Evolutionary conservation across 1,284 basidiomycete genomes (phyloP), one percentile per base, ranked within the genome.

Genomic region (Cutaneotrichosporon cavernicola): DNA sequence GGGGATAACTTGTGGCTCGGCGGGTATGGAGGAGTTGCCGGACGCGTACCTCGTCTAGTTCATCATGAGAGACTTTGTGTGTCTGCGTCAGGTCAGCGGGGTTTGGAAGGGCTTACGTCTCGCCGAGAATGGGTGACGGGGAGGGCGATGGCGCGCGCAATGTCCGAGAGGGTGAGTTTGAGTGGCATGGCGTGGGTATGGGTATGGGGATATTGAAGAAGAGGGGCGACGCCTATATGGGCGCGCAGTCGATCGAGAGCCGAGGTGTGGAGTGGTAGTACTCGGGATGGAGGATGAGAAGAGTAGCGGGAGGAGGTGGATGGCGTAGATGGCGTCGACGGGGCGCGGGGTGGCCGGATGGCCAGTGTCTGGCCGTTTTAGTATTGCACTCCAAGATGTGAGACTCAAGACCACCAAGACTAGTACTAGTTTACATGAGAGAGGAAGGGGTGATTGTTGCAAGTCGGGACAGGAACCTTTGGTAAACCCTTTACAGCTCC

Each of bases 31-130:
- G 50, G 11, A 43, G 38, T 9, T 14, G 31, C 26, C 58, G 50
- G 36, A 60, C 50, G 16, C 58, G 50, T 22, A 60, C 50, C 32
- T 60, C 58, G 26, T 60, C 50, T 14, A 60, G 30, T 9, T 46
- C 46, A 6, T 47, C 34, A 6, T 51, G 10, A 6, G 34, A 38
- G 26, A 34, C 31, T 16, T 53, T 53, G 43, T 51, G 26, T 9
- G 32, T 21, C 58, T 59, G 58, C 1, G 5, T 21, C 51, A 4
- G 38, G 58, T 34, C 8, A 22, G 8, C 31, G 26, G 26, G 4
- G 47, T 38, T 4, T 5, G 26, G 11, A 5, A n/a, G 13, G 10
- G 32, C 57, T 18, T 40, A 60, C 58, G 21, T 50, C 21, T 11
- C 58, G 47, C 34, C 58, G n/a, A 10, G 34, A 51, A 49, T 60